Percentiles rank a stretch among this genome's conserved stretches.
Evolutionary conservation across 306 rosid genomes (phyloP).

Genomic region (Cucurbita argyrosperma): DNA sequence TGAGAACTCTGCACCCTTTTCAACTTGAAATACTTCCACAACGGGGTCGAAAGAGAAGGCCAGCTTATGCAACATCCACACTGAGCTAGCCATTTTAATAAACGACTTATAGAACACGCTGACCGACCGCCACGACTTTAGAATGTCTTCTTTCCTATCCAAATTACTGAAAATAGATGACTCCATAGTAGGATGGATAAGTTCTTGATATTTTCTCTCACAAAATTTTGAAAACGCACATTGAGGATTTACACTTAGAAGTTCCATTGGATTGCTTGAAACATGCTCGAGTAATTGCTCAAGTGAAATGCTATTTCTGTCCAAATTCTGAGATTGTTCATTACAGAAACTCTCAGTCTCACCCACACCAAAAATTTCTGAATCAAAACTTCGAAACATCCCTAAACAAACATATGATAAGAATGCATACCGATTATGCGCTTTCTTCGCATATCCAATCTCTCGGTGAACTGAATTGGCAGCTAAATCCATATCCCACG

Average conservation of each 20-base stretch:
- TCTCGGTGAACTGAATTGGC: slow-evolving; percentile 52
- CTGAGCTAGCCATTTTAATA: slow-evolving; percentile 77
- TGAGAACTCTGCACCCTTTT: slow-evolving; percentile 71
- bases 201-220: slow-evolving; percentile 68
- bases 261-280: slow-evolving; percentile 79
- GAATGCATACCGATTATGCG: slow-evolving; percentile 63
- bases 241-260: slow-evolving; percentile 38
- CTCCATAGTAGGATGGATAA: slow-evolving; percentile 75
- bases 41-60: slow-evolving; percentile 62
- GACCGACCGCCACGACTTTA: slow-evolving; percentile 79
- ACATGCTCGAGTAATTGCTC: slow-evolving; percentile 81
- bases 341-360: slow-evolving; percentile 15
- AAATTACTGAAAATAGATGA: slow-evolving; percentile 61
- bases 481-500: slow-evolving; percentile 85
- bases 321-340: slow-evolving; percentile 21
- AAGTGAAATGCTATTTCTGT: slow-evolving; percentile 19
- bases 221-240: slow-evolving; percentile 71
- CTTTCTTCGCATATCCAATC: slow-evolving; percentile 50
- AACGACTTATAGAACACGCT: slow-evolving; percentile 77
- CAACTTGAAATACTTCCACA: slow-evolving; percentile 76
- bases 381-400: slow-evolving; percentile 71
- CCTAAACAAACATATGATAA: slow-evolving; percentile 76
- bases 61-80: slow-evolving; percentile 82
- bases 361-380: slow-evolving; percentile 24
- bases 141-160: slow-evolving; percentile 50